A percentile compares a stretch with the other conserved stretches of the same genome.
Conservation (phyloP, 805 yeast species). For the Pichia rugopelliculosa region DNA sequence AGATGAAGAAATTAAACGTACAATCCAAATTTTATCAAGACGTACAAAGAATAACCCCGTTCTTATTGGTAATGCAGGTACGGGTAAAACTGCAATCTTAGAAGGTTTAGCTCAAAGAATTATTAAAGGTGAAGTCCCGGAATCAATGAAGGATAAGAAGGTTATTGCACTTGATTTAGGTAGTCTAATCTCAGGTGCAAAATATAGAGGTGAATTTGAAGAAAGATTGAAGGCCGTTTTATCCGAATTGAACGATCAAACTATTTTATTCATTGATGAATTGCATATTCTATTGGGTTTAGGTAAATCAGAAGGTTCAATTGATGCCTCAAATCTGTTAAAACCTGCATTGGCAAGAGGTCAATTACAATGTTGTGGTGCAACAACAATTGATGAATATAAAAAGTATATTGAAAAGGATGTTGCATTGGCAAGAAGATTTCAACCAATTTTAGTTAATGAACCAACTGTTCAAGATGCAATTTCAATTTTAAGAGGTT, state of each 20-base stretch:
- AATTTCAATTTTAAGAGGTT: slow-evolving; percentile 91
- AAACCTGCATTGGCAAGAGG: slow-evolving; percentile 98
- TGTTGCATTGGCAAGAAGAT: slow-evolving; percentile 98
- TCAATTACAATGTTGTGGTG: slow-evolving; percentile 93
- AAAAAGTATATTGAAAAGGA: slow-evolving; percentile 89
- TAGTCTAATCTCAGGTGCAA: slow-evolving; percentile 87
- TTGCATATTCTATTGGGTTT: slow-evolving; percentile 82
- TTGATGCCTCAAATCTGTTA: slow-evolving; percentile 93
- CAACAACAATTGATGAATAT: slow-evolving; percentile 93
- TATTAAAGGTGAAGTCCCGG: slow-evolving; percentile 88
- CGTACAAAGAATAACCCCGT: slow-evolving; percentile 96
- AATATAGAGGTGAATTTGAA: slow-evolving; percentile 93
- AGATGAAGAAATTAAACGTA: slow-evolving; percentile 89
- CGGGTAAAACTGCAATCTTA: slow-evolving; percentile 95
- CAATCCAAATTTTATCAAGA: slow-evolving; percentile 85
- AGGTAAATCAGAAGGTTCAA: slow-evolving; percentile 91
- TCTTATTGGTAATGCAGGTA: slow-evolving; percentile 92
- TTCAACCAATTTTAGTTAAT: slow-evolving; percentile 92
- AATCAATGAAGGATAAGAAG: slow-evolving; percentile 79
- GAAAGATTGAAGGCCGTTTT: slow-evolving; percentile 76
- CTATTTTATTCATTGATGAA: slow-evolving; percentile 84
- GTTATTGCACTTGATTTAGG: slow-evolving; percentile 84
- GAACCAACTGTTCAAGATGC: slow-evolving; percentile 93
- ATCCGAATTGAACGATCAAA: slow-evolving; percentile 72
- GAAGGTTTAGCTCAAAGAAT: slow-evolving; percentile 96